These are phyloP conservation scores for Xerocomus spinulosus DNA, from an alignment of 768 basidiomycete genomes.

Conservation along the genomic window DNA sequence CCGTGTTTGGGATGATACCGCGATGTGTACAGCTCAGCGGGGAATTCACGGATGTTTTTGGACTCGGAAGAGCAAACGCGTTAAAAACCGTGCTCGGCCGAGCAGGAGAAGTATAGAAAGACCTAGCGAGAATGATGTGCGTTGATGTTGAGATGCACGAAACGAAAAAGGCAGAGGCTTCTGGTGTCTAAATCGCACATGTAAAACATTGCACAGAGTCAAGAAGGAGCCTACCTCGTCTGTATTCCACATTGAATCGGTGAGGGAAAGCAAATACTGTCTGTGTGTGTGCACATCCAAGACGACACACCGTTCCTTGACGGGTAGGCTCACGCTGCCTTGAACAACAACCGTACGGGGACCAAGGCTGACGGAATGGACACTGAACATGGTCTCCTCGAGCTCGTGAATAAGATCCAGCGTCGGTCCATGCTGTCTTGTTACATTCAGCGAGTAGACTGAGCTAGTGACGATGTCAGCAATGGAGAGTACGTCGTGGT, in stretches of 20 bases:
- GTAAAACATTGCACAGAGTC: background rate
- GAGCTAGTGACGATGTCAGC: background rate
- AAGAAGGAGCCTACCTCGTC: conserved; percentile 1
- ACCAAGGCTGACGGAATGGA: conserved; percentile 8
- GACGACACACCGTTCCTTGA: background rate
- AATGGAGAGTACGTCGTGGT: too few relatives aligned
- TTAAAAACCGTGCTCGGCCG: conserved; percentile 9
- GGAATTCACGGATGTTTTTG: background rate
- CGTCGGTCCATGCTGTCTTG: background rate
- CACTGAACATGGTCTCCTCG: background rate
- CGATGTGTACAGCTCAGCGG: conserved; percentile 10
- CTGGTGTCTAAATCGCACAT: background rate
- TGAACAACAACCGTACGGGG: conserved; percentile 12
- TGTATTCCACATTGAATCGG: background rate
- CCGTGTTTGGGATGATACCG: conserved; percentile 3
- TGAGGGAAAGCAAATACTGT: background rate
- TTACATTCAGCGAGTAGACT: conserved; percentile 4
- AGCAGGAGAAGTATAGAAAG: background rate
- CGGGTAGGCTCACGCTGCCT: background rate
- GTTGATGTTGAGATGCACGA: conserved; percentile 19
- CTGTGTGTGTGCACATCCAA: conserved; percentile 17
- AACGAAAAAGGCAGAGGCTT: background rate
- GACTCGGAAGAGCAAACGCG: conserved; percentile 12
- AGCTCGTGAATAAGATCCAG: conserved; percentile 14
- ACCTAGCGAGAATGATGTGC: conserved; percentile 13